Percentiles rank a stretch among this genome's conserved stretches.
These are phyloP conservation scores for Rhodosporidiobolus sp. DNA, from an alignment of 768 basidiomycete genomes.

Conservation along the genomic window DNA sequence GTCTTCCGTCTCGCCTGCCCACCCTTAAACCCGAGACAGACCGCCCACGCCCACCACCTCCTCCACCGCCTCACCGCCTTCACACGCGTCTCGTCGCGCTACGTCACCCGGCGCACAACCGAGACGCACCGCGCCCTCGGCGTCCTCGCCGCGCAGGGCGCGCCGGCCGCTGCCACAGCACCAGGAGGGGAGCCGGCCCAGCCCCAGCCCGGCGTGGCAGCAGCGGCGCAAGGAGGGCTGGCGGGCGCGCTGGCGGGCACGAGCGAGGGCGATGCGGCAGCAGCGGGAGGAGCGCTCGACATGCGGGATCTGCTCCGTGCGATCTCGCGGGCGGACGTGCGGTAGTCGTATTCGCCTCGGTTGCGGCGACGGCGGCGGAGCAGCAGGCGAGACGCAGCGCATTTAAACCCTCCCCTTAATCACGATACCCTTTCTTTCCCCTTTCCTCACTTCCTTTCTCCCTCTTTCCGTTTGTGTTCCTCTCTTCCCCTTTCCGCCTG, in stretches of 20 bases:
- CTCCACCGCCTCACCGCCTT: slow-evolving; percentile 25
- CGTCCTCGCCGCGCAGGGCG: neutral
- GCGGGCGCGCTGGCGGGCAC: neutral
- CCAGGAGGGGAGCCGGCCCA: neutral
- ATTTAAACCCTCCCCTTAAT: neutral
- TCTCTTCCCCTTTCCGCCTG: too few relatives aligned
- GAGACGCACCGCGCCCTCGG: slow-evolving; percentile 19
- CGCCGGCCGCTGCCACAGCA: neutral
- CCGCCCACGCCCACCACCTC: slow-evolving; percentile 6
- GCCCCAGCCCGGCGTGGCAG: neutral
- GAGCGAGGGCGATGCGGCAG: neutral
- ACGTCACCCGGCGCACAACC: slow-evolving; percentile 12
- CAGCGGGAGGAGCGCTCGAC: slow-evolving; percentile 4
- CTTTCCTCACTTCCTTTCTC: too few relatives aligned
- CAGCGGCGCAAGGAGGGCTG: neutral
- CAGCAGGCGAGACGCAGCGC: too few relatives aligned
- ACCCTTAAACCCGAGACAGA: neutral
- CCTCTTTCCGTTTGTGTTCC: neutral
- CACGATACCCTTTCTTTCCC: neutral
- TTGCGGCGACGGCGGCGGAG: too few relatives aligned
- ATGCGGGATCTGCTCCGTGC: slow-evolving; percentile 26
- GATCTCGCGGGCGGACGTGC: slow-evolving; percentile 16
- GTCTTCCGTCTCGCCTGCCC: too few relatives aligned
- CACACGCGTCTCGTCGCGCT: slow-evolving; percentile 5
- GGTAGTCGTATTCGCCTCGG: too few relatives aligned